These are phyloP conservation scores for Colletotrichum costaricense DNA, from an alignment of 2,329 filamentous ascomycete species.

Conservation along the genomic window DNA sequence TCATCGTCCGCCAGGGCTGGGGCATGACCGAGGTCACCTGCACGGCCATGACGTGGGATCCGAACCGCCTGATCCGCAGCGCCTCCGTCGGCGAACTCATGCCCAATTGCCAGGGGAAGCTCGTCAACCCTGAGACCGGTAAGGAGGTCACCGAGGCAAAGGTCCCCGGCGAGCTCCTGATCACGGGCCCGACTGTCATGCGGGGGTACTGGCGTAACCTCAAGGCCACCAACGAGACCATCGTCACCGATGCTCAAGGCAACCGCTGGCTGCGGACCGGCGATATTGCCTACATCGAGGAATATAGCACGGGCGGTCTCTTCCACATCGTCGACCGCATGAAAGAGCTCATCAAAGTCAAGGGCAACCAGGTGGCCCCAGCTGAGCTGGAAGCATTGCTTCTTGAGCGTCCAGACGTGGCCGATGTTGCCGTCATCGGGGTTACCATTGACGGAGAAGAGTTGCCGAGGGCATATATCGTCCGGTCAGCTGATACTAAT, in stretches of 20 bases:
- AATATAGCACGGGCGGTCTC: conserved; percentile 61
- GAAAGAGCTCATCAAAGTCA: conserved; percentile 74
- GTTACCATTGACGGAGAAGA: conserved; percentile 67
- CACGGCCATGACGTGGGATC: conserved; percentile 73
- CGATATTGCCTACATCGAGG: conserved; percentile 76
- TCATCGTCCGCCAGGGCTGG: conserved; percentile 75
- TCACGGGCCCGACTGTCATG: conserved; percentile 79
- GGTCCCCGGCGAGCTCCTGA: conserved; percentile 77
- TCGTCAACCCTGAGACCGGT: conserved; percentile 68
- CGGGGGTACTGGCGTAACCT: conserved; percentile 81
- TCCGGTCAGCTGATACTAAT: conserved; percentile 55
- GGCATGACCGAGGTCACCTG: conserved; percentile 90
- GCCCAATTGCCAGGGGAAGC: conserved; percentile 75
- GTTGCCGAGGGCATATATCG: conserved; percentile 72
- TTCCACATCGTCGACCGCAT: conserved; percentile 78
- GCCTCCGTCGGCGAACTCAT: conserved; percentile 73
- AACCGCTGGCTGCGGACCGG: conserved; percentile 79
- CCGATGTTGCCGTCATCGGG: conserved; percentile 74
- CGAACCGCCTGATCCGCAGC: conserved; percentile 52
- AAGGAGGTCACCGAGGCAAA: conserved; percentile 61
- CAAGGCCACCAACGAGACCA: conserved; percentile 72
- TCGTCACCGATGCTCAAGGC: conserved; percentile 57
- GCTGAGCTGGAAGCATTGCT: conserved; percentile 58
- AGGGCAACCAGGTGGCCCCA: conserved; percentile 69
- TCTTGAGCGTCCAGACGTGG: conserved; percentile 56